Evolutionary conservation across 2,329 filamentous ascomycete genomes (phyloP).

Genomic region (Chaetothyriales sp.): DNA sequence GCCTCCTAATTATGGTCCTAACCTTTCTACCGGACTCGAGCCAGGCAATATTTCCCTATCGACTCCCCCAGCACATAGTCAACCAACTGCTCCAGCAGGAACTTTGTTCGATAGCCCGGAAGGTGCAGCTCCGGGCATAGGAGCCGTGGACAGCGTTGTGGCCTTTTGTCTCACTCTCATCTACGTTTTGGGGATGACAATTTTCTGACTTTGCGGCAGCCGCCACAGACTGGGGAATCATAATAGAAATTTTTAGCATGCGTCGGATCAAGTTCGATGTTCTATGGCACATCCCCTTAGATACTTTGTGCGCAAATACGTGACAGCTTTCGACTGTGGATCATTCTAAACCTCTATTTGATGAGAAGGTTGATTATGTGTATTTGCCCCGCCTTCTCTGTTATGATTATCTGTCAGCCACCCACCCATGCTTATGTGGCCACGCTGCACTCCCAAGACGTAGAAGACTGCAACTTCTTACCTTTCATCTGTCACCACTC

Average conservation of each 20-base stretch:
- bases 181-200: not conserved
- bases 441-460: too few relatives aligned
- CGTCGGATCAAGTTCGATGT: not conserved
- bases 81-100: constrained; percentile 5
- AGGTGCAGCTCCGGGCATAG: not conserved
- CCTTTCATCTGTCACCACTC: too few relatives aligned
- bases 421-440: too few relatives aligned
- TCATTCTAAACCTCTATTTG: too few relatives aligned
- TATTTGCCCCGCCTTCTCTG: too few relatives aligned
- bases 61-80: constrained; percentile 4
- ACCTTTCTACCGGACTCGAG: not conserved
- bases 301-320: not conserved
- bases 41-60: not conserved
- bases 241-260: not conserved
- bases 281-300: not conserved
- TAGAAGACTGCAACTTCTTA: too few relatives aligned
- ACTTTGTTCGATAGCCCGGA: constrained; percentile 11
- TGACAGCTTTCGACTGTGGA: not conserved
- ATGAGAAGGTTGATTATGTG: too few relatives aligned
- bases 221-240: not conserved
- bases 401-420: too few relatives aligned
- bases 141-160: not conserved
- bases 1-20: constrained; percentile 5
- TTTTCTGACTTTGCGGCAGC: not conserved
- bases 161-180: not conserved